phyloP scores from a whole-genome alignment of 805 yeast genomes.

The Myxozyma mucilagina region DNA sequence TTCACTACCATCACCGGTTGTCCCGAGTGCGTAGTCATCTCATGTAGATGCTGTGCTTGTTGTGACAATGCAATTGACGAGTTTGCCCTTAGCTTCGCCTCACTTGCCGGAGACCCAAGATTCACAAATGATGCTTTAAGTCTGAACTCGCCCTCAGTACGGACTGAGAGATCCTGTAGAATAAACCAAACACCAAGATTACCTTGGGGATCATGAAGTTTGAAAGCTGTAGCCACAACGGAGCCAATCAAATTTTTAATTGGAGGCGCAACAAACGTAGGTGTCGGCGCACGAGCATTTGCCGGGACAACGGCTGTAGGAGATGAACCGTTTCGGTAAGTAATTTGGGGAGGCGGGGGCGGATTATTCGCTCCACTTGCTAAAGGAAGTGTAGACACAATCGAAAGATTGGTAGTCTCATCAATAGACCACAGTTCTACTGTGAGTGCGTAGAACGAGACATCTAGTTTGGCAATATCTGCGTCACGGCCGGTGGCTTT shows the following conservation, averaged over 20 bases:
- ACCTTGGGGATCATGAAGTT: conserved; percentile 43
- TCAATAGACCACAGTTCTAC: conserved; percentile 48
- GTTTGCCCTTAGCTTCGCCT: not conserved
- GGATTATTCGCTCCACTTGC: conserved; percentile 9
- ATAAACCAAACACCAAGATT: conserved; percentile 48
- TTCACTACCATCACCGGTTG: conserved; percentile 29
- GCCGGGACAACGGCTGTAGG: not conserved
- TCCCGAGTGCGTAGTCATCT: not conserved
- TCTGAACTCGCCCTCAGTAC: conserved; percentile 48
- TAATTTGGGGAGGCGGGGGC: not conserved
- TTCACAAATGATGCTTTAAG: conserved; percentile 44
- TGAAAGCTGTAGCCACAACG: conserved; percentile 45
- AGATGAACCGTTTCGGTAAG: not conserved
- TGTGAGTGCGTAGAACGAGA: conserved; percentile 42
- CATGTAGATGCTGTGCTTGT: not conserved
- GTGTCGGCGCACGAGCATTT: conserved; percentile 5
- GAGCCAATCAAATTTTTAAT: conserved; percentile 46
- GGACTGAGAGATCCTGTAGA: conserved; percentile 46
- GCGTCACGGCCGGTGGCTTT: conserved; percentile 36
- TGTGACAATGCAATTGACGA: conserved; percentile 5
- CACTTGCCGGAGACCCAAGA: conserved; percentile 30
- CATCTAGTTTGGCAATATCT: conserved; percentile 38
- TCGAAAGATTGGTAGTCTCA: conserved; percentile 35
- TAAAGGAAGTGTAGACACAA: conserved; percentile 29
- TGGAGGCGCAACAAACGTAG: conserved; percentile 35